A percentile compares a stretch with the other conserved stretches of the same genome.
Evolutionary conservation across 495 filamentous ascomycete species (phyloP).

Genomic region (Podospora anserina): DNA sequence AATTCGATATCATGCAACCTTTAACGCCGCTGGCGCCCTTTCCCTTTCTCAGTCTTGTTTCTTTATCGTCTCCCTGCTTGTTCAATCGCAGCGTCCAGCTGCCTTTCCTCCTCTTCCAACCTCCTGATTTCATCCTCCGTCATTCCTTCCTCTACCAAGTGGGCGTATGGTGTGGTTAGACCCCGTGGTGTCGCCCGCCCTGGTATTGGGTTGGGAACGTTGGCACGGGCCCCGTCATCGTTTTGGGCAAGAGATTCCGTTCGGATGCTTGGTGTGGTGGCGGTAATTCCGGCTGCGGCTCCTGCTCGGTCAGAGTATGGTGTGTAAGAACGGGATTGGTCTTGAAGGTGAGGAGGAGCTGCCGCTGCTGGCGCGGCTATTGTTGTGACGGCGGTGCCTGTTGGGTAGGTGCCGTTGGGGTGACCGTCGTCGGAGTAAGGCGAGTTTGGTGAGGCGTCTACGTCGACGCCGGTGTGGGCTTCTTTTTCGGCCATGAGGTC

Average conservation of each 20-base stretch:
- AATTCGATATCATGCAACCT: neutral
- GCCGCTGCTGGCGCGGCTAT: conserved; percentile 5
- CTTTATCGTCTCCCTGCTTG: conserved; percentile 30
- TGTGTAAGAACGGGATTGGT: conserved; percentile 29
- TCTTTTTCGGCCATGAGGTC: conserved; percentile 46
- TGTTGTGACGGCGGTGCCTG: neutral
- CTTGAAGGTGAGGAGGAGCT: conserved; percentile 7
- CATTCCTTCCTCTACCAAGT: conserved; percentile 52
- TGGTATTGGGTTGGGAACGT: conserved; percentile 19
- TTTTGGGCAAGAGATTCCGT: conserved; percentile 14
- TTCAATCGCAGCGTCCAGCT: conserved; percentile 49
- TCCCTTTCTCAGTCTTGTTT: neutral
- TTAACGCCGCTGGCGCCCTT: neutral
- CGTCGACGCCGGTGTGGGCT: conserved; percentile 29
- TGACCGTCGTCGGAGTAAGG: conserved; percentile 40
- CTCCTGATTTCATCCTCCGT: conserved; percentile 46
- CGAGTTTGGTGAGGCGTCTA: conserved; percentile 30
- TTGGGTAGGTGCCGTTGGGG: conserved; percentile 13
- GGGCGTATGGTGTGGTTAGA: conserved; percentile 37
- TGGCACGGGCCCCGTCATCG: conserved; percentile 13
- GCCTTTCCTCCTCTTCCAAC: conserved; percentile 49
- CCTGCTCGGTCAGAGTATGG: conserved; percentile 38
- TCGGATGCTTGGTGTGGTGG: conserved; percentile 17
- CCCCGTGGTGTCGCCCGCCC: conserved; percentile 27
- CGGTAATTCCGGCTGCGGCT: conserved; percentile 1